Conservation (phyloP, 2,329 filamentous ascomycete genomes). For the Myriosclerotinia duriaeana region DNA sequence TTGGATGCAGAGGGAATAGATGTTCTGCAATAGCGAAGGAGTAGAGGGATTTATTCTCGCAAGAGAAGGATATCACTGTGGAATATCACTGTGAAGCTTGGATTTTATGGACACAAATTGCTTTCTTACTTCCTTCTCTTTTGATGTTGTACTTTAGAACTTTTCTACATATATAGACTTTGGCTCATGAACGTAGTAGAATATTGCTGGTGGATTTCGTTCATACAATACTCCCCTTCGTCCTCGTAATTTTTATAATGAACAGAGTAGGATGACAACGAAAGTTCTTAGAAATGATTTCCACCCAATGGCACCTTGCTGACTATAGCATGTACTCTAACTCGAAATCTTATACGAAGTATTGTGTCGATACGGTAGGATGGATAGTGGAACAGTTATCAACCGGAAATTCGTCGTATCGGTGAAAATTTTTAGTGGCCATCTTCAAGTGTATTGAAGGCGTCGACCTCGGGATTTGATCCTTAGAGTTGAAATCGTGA, state of each 20-base stretch:
- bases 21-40: background rate
- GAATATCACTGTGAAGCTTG: too few species aligned
- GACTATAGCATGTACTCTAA: too few species aligned
- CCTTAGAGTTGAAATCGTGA: background rate
- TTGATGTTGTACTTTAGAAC: background rate
- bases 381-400: background rate
- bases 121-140: background rate
- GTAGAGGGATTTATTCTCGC: background rate
- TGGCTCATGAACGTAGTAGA: background rate
- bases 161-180: background rate
- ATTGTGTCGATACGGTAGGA: background rate
- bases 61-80: background rate
- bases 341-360: background rate
- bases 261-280: background rate
- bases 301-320: background rate
- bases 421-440: background rate
- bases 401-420: background rate
- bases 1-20: background rate
- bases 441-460: background rate
- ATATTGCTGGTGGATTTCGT: conserved; percentile 18
- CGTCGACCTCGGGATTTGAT: background rate
- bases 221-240: background rate
- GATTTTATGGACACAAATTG: background rate
- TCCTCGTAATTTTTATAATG: background rate
- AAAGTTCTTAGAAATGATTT: background rate